Evolutionary conservation across 345 rosid genomes (phyloP).

Genomic region (Lepidium sativum): DNA sequence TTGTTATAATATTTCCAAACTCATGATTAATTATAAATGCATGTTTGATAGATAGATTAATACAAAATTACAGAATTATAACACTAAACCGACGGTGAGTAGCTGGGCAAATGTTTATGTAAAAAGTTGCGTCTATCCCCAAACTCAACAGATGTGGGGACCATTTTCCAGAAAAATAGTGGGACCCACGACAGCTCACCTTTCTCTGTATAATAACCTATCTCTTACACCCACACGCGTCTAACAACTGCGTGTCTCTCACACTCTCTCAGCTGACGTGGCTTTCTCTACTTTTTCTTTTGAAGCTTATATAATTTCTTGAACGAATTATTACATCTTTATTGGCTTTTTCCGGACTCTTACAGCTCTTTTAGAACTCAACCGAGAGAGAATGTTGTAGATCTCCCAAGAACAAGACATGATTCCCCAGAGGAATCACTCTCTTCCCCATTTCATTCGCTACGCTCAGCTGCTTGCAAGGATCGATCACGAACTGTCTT

Average conservation of each 20-base stretch:
- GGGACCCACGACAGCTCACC: conserved; percentile 25
- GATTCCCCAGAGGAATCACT: conserved; percentile 47
- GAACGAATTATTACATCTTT: neutral
- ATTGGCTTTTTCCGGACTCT: neutral
- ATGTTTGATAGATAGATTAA: neutral
- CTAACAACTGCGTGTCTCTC: neutral
- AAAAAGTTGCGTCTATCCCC: conserved; percentile 11
- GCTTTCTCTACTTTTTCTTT: neutral
- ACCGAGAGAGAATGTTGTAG: conserved; percentile 42
- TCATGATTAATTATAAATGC: neutral
- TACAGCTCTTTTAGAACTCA: conserved; percentile 22
- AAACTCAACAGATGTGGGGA: conserved; percentile 18
- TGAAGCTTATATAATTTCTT: neutral
- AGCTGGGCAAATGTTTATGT: neutral
- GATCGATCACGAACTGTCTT: conserved; percentile 52
- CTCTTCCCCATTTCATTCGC: conserved; percentile 54
- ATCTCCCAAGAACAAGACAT: conserved; percentile 54
- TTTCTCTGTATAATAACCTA: neutral
- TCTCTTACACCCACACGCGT: conserved; percentile 3
- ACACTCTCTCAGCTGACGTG: conserved; percentile 6
- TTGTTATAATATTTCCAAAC: neutral
- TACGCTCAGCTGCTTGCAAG: conserved; percentile 60
- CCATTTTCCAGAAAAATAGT: neutral
- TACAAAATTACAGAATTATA: neutral
- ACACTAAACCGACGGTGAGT: neutral